Percentiles rank a stretch among this genome's conserved stretches.
These are phyloP conservation scores for Chaetomiaceae sp. DNA, from an alignment of 2,329 filamentous ascomycete genomes.

Conservation along the genomic window DNA sequence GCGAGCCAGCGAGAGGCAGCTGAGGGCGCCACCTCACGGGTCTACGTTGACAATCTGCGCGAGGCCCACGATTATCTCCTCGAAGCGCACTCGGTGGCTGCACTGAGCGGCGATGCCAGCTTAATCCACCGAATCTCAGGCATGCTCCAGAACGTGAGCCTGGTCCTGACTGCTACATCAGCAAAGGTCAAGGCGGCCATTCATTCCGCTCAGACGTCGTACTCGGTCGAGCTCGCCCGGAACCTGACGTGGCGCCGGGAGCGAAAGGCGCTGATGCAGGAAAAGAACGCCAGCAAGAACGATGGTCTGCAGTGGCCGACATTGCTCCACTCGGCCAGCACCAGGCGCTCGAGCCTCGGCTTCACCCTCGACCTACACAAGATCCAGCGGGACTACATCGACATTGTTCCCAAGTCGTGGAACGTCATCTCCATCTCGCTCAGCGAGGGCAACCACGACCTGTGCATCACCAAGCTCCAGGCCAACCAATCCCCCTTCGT, in stretches of 20 bases:
- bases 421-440: conserved; percentile 80
- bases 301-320: conserved; percentile 34
- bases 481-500: conserved; percentile 75
- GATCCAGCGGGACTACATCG: conserved; percentile 77
- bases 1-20: conserved; percentile 18
- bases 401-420: conserved; percentile 80
- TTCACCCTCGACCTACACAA: conserved; percentile 49
- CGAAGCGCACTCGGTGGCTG: conserved; percentile 56
- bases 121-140: conserved; percentile 59
- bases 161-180: conserved; percentile 60
- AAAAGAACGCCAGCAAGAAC: conserved; percentile 39
- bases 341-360: conserved; percentile 41
- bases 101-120: conserved; percentile 51
- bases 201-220: conserved; percentile 55
- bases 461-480: conserved; percentile 83
- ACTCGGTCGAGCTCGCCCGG: conserved; percentile 64
- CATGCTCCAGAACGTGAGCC: conserved; percentile 59
- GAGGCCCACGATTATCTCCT: conserved; percentile 62
- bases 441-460: conserved; percentile 74
- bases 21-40: conserved; percentile 29
- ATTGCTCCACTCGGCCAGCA: conserved; percentile 26
- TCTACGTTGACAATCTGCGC: conserved; percentile 55
- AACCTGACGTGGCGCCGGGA: conserved; percentile 65
- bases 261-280: conserved; percentile 47
- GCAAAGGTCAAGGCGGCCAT: conserved; percentile 42